These are phyloP conservation scores for Middelhovenomyces tepae DNA, from an alignment of 805 yeast genomes.

Conservation along the genomic window DNA sequence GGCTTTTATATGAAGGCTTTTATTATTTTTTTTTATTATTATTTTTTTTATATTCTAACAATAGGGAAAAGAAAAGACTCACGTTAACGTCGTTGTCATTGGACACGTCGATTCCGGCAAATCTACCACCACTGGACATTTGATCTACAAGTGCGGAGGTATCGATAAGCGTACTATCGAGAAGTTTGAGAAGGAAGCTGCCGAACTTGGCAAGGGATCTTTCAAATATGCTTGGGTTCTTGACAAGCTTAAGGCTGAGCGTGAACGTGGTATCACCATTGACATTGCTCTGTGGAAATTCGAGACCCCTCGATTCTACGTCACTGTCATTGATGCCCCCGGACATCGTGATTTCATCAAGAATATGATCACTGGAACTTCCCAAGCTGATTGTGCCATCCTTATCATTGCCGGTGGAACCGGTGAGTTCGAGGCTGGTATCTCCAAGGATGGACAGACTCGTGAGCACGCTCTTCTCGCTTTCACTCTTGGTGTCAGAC, in stretches of 20 bases:
- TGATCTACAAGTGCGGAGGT: constrained; percentile 98
- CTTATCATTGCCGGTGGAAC: constrained; percentile 86
- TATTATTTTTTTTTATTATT: too few species aligned
- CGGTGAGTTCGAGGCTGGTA: constrained; percentile 95
- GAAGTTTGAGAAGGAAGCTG: constrained; percentile 97
- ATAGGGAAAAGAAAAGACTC: constrained; percentile 90
- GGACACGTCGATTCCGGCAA: constrained; percentile 99
- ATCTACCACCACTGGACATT: constrained; percentile 99
- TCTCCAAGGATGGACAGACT: constrained; percentile 91
- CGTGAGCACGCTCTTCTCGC: constrained; percentile 91
- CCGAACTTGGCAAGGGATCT: constrained; percentile 94
- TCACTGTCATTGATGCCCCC: constrained; percentile 91
- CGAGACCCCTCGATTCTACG: constrained; percentile 84
- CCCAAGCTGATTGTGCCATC: constrained; percentile 89
- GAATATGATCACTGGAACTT: constrained; percentile 93
- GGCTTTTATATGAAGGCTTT: too few species aligned
- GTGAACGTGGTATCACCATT: constrained; percentile 95
- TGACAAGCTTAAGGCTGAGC: constrained; percentile 92
- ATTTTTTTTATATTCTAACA: constrained; percentile 2
- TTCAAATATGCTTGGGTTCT: constrained; percentile 97
- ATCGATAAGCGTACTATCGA: constrained; percentile 97
- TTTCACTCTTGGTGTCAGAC: constrained; percentile 80
- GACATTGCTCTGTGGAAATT: constrained; percentile 90
- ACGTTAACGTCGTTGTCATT: constrained; percentile 99
- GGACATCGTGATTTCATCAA: constrained; percentile 96